Conservation (phyloP, 2,329 filamentous ascomycete species). For the Aspergillus pseudoglaucus region DNA sequence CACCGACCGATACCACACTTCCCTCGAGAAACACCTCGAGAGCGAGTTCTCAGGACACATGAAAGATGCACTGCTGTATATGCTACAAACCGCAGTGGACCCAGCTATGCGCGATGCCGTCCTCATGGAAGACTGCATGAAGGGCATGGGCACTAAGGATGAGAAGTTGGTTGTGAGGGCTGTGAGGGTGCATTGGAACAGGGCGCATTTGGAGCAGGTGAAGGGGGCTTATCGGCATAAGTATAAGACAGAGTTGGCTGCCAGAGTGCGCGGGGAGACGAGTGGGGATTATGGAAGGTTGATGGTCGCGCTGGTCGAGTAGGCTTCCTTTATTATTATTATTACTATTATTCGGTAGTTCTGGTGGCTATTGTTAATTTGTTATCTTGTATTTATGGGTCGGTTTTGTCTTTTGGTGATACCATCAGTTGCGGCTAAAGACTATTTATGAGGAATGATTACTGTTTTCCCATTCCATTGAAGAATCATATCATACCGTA, state of each 20-base stretch:
- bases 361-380: too few species aligned
- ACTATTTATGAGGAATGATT: too few species aligned
- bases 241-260: constrained; percentile 61
- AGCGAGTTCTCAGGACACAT: constrained; percentile 90
- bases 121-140: constrained; percentile 81
- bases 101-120: constrained; percentile 77
- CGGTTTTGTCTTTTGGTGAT: too few species aligned
- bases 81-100: constrained; percentile 70
- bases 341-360: too few species aligned
- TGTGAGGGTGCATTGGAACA: constrained; percentile 78
- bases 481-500: neutral
- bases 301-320: constrained; percentile 60
- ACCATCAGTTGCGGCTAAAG: too few species aligned
- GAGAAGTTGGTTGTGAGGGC: constrained; percentile 69
- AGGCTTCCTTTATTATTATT: constrained; percentile 3
- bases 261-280: constrained; percentile 72
- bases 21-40: constrained; percentile 66
- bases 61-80: constrained; percentile 73
- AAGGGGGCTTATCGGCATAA: constrained; percentile 69
- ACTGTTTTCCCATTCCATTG: too few species aligned
- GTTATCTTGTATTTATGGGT: too few species aligned
- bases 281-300: constrained; percentile 74
- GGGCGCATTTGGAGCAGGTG: constrained; percentile 65
- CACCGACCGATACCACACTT: constrained; percentile 61
- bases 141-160: constrained; percentile 81